phyloP scores from a whole-genome alignment of 2,329 filamentous ascomycete genomes.

The Aspergillus tubingensis region DNA sequence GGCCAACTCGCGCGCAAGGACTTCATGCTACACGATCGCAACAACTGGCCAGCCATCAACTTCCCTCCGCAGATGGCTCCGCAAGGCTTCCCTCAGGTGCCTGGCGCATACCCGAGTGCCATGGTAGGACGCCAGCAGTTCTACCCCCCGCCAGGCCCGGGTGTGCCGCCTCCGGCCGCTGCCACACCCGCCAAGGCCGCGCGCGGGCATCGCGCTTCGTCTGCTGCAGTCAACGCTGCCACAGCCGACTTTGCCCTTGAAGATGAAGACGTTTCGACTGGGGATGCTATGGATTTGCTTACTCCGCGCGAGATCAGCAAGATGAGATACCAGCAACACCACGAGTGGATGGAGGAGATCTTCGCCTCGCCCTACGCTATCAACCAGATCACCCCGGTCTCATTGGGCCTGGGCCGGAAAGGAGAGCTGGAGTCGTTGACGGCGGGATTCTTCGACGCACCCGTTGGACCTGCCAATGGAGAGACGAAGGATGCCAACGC shows the following conservation, averaged over 20 bases:
- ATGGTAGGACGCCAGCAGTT: constrained; percentile 41
- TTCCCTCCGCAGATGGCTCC: constrained; percentile 59
- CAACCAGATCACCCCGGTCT: constrained; percentile 79
- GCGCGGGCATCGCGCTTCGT: constrained; percentile 48
- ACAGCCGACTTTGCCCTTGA: constrained; percentile 61
- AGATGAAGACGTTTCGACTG: constrained; percentile 83
- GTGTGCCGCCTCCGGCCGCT: constrained; percentile 28
- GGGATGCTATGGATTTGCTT: constrained; percentile 86
- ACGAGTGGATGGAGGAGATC: constrained; percentile 99
- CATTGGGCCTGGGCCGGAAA: constrained; percentile 80
- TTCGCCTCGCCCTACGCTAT: constrained; percentile 87
- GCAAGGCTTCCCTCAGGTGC: constrained; percentile 56
- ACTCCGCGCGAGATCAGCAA: constrained; percentile 88
- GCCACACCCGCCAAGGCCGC: constrained; percentile 35
- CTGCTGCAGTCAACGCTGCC: constrained; percentile 37
- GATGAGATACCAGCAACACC: constrained; percentile 86
- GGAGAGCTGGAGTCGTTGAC: constrained; percentile 82
- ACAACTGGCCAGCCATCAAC: constrained; percentile 84
- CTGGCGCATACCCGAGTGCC: constrained; percentile 44
- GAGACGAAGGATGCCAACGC: constrained; percentile 34
- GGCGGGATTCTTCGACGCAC: constrained; percentile 76
- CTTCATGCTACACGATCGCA: constrained; percentile 88
- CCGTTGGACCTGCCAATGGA: constrained; percentile 35
- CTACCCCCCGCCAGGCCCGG: constrained; percentile 34
- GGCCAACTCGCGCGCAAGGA: constrained; percentile 86